Percentiles rank a stretch among this genome's conserved stretches.
These are phyloP conservation scores for Boletales sp. DNA, from an alignment of 768 basidiomycete genomes.

Conservation along the genomic window DNA sequence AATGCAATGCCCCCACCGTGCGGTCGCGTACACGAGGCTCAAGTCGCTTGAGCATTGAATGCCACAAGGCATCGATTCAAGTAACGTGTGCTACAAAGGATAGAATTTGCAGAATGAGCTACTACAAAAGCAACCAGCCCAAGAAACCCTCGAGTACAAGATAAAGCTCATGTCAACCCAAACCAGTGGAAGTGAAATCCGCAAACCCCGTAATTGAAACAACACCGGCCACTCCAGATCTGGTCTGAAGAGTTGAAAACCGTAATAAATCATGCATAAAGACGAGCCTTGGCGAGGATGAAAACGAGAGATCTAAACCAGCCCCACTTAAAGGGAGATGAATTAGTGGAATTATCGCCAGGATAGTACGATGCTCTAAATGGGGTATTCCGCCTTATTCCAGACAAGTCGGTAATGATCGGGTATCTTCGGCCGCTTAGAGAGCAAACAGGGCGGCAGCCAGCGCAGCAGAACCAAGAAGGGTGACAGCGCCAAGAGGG, in stretches of 20 bases:
- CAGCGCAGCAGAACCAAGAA: constrained; percentile 20
- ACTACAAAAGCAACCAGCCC: constrained; percentile 11
- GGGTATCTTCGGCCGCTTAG: constrained; percentile 13
- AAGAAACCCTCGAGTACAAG: constrained; percentile 6
- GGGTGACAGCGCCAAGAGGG: constrained; percentile 18
- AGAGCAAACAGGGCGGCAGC: constrained; percentile 22
- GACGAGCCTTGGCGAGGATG: background rate
- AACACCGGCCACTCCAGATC: constrained; percentile 10
- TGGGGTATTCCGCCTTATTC: constrained; percentile 36
- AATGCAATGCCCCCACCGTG: no score
- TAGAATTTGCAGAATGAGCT: constrained; percentile 3
- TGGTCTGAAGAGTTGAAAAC: constrained; percentile 5
- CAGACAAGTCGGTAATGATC: constrained; percentile 33
- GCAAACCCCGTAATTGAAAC: constrained; percentile 2
- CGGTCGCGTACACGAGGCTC: no score
- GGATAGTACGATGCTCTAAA: constrained; percentile 14
- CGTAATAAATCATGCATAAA: constrained; percentile 16
- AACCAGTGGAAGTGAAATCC: constrained; percentile 12
- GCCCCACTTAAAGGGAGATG: constrained; percentile 7
- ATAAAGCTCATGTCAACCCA: constrained; percentile 8
- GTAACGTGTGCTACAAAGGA: constrained; percentile 7
- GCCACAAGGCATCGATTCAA: no score
- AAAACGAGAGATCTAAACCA: constrained; percentile 6
- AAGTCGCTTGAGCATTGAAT: no score
- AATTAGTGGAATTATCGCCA: constrained; percentile 16